A percentile compares a stretch with the other conserved stretches of the same genome.
Conservation (phyloP, 768 basidiomycete genomes). For the Suillus weaverae region DNA sequence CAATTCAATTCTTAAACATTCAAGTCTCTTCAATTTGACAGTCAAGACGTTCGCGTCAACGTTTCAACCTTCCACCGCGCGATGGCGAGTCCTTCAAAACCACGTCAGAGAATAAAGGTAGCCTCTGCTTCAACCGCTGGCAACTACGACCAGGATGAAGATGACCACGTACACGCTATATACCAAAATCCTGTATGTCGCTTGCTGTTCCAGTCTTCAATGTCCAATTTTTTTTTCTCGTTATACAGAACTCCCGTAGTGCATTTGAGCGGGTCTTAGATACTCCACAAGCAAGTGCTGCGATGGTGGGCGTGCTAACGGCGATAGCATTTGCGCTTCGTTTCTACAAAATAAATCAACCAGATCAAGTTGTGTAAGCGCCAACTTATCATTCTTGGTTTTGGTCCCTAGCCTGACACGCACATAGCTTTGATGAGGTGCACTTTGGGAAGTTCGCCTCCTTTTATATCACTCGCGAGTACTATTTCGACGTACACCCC, state of each 20-base stretch:
- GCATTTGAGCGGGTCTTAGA: conserved; percentile 63
- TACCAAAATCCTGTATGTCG: conserved; percentile 49
- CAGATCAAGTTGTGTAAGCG: conserved; percentile 91
- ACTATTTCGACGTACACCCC: conserved; percentile 99
- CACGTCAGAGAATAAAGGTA: conserved; percentile 29
- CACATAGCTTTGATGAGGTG: conserved; percentile 88
- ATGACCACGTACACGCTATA: conserved; percentile 51
- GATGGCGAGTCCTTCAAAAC: conserved; percentile 35
- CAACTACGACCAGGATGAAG: conserved; percentile 42
- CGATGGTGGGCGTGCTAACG: conserved; percentile 65
- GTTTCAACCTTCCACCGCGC: conserved; percentile 8
- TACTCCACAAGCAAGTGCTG: conserved; percentile 58
- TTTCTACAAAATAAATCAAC: conserved; percentile 93
- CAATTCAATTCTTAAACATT: no score
- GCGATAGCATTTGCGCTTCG: conserved; percentile 78
- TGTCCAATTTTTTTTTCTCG: conserved; percentile 12
- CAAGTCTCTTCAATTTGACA: neutral
- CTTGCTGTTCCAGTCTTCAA: conserved; percentile 12
- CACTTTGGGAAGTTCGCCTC: conserved; percentile 99
- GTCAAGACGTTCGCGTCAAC: neutral
- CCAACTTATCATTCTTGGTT: conserved; percentile 2
- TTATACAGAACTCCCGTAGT: conserved; percentile 56
- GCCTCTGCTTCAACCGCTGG: conserved; percentile 20
- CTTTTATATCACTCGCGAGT: conserved; percentile 89
- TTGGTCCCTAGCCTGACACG: conserved; percentile 9